Base-by-base conservation (phyloP, 1,139 yeast genomes). In the Saccharomycopsis hybrid region DNA sequence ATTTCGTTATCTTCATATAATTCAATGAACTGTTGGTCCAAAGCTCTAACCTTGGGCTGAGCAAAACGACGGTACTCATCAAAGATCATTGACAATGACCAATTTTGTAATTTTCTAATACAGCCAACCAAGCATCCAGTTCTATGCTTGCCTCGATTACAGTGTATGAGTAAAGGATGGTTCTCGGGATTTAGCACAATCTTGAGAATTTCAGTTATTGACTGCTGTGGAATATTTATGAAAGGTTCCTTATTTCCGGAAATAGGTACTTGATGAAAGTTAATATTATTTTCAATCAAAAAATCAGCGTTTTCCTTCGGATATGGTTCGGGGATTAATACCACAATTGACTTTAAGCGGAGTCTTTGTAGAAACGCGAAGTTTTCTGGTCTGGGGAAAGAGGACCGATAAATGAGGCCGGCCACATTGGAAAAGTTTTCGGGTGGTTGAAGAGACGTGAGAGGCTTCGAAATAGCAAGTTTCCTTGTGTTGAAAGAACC, bases 41-140 rank as follows among this genome's bases (percentile, higher is more conserved):
- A 73, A 8, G 96, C 95, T 57, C 98, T 72, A 51, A 89, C 95
- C 67, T 92, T 92, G 5, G 98, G 98, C 50, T 86, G 86, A 4
- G 97, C 95, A 70, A 88, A 92, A 60, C 92, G 76, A 54, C 97
- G 71, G 66, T 92, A 92, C 63, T 92, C 98, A 60, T 92, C 97
- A 62, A 92, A 88, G 24, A 90, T 92, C 77, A 90, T 85, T 1
- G 96, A 83, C 58, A 88, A 66, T 1, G 96, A 84, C 98, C 98
- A 92, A 55, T 82, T 80, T 62, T 92, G 97, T 49, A 90, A 68
- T 58, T 94, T 73, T 54, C 98, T 70, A 42, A 92, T 72, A 58
- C 96, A 92, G 2, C 98, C 98, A 8, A 92, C 92, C 18, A 92
- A 72, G 65, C 97, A 92, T 0, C 98, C 98, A 0, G 98, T 92